Evolutionary conservation across 108 stramenopile species (phyloP), one percentile per base, ranked within the genome.

Genomic region (Conticribra guillardii): DNA sequence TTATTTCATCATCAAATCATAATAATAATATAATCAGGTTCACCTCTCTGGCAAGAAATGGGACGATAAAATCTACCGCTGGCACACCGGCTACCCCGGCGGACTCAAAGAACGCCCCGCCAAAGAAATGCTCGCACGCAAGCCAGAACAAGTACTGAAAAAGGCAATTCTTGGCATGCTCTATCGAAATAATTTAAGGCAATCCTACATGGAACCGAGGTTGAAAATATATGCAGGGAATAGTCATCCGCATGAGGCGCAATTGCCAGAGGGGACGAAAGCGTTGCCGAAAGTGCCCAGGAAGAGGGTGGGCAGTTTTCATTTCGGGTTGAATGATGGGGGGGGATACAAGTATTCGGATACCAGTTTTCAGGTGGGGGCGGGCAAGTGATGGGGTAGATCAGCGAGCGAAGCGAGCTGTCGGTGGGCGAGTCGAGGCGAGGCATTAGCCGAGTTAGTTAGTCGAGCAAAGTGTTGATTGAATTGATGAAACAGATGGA

Each of bases 11-110:
- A 21, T 33, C 15, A 4, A 60, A 15, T 8, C 26, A 23, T 27
- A 24, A 26, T 26, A 17, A 32, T 29, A 34, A 14, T 30, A 60
- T 17, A 14, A 34, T 29, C 37, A 93, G 79, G 91, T 97, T 18
- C 73, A 91, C 30, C 91, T 98, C 69, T 82, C 95, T 7, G 97
- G 97, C 7, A 85, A 96, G 41, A 98, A 97, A 67, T 90, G 92
- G 94, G 76, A 84, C 15, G 79, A 94, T 21, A 98, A 98, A 82
- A 29, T 95, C 37, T 98, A 96, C 75, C 71, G 85, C 52, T 97
- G 97, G 97, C 97, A 98, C 80, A 94, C 96, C 2, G 95, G 95
- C 24, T 97, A 91, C 80, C 96, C 96, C 34, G 98, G 98, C 21
- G 98, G 98, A 3, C 59, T 98, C 46, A 96, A 95, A 80, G 64